These are phyloP conservation scores for Solanum lycopersicoides DNA, from an alignment of 257 asterid genomes.

Conservation along the genomic window DNA sequence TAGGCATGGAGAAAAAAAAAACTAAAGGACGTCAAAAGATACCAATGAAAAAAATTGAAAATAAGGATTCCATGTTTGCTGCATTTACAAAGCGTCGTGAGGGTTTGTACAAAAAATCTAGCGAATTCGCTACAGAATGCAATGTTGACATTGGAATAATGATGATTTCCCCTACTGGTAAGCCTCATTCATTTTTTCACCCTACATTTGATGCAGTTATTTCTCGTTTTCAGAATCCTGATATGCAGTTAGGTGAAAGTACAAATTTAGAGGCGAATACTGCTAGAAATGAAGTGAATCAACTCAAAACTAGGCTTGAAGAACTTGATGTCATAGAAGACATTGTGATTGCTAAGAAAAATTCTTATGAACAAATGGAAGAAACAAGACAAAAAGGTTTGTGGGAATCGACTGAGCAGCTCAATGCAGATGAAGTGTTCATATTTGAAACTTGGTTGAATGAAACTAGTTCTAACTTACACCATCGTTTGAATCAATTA, in stretches of 20 bases:
- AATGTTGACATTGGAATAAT: conserved; percentile 26
- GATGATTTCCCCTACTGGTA: conserved; percentile 25
- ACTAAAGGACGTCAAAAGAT: conserved; percentile 27
- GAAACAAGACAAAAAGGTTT: neutral
- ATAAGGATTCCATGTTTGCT: conserved; percentile 10
- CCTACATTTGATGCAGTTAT: conserved; percentile 18
- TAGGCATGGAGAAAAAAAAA: conserved; percentile 9
- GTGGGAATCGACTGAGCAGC: neutral
- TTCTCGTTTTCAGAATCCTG: neutral
- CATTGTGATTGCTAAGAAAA: neutral
- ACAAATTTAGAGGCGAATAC: too few species aligned
- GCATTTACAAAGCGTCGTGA: conserved; percentile 27
- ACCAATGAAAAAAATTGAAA: conserved; percentile 6
- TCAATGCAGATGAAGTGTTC: neutral
- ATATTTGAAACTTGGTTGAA: neutral
- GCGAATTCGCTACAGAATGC: conserved; percentile 11
- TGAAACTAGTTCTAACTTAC: neutral
- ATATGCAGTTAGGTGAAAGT: neutral
- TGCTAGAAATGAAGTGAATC: neutral
- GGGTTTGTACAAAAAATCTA: conserved; percentile 9
- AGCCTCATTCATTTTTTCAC: conserved; percentile 32
- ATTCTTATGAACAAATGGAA: neutral
- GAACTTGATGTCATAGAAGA: neutral
- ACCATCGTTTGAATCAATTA: neutral
- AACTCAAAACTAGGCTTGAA: neutral